A percentile compares a stretch with the other conserved stretches of the same genome.
These are phyloP conservation scores for Aureobasidium sp. DNA, from an alignment of 2,329 filamentous ascomycete genomes.

Conservation along the genomic window DNA sequence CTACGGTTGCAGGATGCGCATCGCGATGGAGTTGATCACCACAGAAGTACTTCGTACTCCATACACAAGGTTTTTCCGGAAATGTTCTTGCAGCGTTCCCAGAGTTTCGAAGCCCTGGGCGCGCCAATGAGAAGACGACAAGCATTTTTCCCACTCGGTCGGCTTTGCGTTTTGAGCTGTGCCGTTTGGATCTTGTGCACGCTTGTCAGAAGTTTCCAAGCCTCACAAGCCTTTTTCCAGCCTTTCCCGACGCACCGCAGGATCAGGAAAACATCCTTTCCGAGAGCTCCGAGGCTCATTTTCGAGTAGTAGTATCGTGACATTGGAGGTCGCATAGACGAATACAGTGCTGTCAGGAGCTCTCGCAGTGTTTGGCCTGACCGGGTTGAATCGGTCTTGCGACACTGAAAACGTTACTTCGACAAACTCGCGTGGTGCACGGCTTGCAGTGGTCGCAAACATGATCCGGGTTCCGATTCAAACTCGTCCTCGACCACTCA, in stretches of 20 bases:
- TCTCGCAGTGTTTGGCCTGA: neutral
- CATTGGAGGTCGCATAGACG: neutral
- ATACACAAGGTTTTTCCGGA: conserved; percentile 3
- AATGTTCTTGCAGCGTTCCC: conserved; percentile 1
- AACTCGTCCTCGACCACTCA: conserved; percentile 4
- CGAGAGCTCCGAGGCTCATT: neutral
- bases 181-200: conserved; percentile 6
- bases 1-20: neutral
- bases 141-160: conserved; percentile 8
- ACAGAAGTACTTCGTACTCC: neutral
- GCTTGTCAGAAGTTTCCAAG: conserved; percentile 5
- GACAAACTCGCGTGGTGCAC: conserved; percentile 7
- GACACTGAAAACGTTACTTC: neutral
- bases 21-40: neutral
- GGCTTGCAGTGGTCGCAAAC: neutral
- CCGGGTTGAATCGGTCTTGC: neutral
- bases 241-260: neutral
- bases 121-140: neutral
- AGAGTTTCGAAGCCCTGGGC: neutral
- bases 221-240: conserved; percentile 1
- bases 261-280: neutral
- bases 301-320: neutral
- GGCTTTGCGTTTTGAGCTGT: neutral
- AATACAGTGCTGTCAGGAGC: neutral
- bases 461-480: neutral